These are phyloP conservation scores for Dendrobium nobile DNA, from an alignment of 106 monocot species.

Conservation along the genomic window DNA sequence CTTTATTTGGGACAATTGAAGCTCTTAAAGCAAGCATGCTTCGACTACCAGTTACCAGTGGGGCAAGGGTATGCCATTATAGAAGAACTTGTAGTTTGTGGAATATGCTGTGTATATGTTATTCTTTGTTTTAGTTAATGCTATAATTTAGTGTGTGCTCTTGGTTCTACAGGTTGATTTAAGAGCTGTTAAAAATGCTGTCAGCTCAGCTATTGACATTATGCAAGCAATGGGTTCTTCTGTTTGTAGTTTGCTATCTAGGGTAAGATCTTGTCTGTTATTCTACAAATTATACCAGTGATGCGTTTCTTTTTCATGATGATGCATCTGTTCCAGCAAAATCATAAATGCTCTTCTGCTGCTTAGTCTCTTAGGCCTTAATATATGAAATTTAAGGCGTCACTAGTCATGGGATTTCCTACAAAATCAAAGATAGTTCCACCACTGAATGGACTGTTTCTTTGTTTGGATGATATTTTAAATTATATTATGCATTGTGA, in stretches of 20 bases:
- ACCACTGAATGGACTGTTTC: background rate
- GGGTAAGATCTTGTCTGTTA: slow-evolving; percentile 31
- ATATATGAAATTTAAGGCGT: background rate
- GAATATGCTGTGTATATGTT: background rate
- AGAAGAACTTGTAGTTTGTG: background rate
- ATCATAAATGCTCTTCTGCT: background rate
- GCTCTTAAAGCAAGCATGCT: slow-evolving; percentile 64
- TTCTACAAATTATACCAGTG: background rate
- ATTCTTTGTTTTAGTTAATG: background rate
- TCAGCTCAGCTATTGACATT: slow-evolving; percentile 72
- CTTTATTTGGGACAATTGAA: slow-evolving; percentile 54
- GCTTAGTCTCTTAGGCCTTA: background rate
- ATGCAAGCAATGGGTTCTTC: slow-evolving; percentile 78
- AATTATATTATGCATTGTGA: background rate
- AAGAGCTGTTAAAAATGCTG: slow-evolving; percentile 43
- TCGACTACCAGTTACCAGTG: slow-evolving; percentile 64
- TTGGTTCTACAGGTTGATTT: slow-evolving; percentile 39
- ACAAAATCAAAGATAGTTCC: background rate
- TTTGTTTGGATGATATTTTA: background rate
- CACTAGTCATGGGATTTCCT: background rate
- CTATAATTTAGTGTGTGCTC: background rate
- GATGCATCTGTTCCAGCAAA: too few species aligned
- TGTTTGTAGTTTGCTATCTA: slow-evolving; percentile 45
- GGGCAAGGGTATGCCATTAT: slow-evolving; percentile 53
- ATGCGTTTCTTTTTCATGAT: too few species aligned